Evolutionary conservation across 345 rosid genomes (phyloP).

Genomic region (Ceriops zippeliana): DNA sequence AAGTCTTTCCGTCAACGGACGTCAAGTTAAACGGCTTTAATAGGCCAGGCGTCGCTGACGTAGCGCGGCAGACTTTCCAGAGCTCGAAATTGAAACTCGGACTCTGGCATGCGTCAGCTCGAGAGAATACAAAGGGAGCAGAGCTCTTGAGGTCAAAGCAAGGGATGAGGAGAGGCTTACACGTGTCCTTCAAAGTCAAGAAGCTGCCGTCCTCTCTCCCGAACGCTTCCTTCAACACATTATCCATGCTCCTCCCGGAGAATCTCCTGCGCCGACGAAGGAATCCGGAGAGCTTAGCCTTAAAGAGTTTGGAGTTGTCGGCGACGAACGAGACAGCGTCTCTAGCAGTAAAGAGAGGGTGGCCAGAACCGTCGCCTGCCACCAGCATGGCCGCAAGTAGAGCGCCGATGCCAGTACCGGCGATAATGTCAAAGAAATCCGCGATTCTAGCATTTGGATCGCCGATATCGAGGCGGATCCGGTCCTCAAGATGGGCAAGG

Average conservation of each 20-base stretch:
- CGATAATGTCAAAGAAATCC: slow-evolving; percentile 85
- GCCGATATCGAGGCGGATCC: slow-evolving; percentile 73
- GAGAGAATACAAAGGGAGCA: slow-evolving; percentile 97
- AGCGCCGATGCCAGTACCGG: slow-evolving; percentile 87
- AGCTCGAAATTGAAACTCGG: slow-evolving; percentile 88
- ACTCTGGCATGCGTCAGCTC: slow-evolving; percentile 88
- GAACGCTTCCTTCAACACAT: slow-evolving; percentile 52
- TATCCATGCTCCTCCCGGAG: slow-evolving; percentile 73
- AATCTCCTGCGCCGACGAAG: slow-evolving; percentile 44
- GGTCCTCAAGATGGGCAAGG: slow-evolving; percentile 72
- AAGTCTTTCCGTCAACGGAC: slow-evolving; percentile 80
- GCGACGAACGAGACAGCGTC: slow-evolving; percentile 55
- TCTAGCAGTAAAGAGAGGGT: slow-evolving; percentile 65
- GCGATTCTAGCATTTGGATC: slow-evolving; percentile 67
- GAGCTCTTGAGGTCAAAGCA: slow-evolving; percentile 89
- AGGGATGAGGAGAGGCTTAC: slow-evolving; percentile 92
- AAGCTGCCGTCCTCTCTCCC: slow-evolving; percentile 58
- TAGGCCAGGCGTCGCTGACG: slow-evolving; percentile 76
- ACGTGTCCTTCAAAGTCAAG: slow-evolving; percentile 79
- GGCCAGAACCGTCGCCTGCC: slow-evolving; percentile 73
- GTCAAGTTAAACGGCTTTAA: slow-evolving; percentile 69
- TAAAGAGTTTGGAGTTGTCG: slow-evolving; percentile 54
- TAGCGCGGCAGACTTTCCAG: slow-evolving; percentile 89
- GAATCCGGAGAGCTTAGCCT: slow-evolving; percentile 32
- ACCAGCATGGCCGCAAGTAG: slow-evolving; percentile 65